Evolutionary conservation across 2,329 filamentous ascomycete genomes (phyloP).

Genomic region (Eutypella sp.): DNA sequence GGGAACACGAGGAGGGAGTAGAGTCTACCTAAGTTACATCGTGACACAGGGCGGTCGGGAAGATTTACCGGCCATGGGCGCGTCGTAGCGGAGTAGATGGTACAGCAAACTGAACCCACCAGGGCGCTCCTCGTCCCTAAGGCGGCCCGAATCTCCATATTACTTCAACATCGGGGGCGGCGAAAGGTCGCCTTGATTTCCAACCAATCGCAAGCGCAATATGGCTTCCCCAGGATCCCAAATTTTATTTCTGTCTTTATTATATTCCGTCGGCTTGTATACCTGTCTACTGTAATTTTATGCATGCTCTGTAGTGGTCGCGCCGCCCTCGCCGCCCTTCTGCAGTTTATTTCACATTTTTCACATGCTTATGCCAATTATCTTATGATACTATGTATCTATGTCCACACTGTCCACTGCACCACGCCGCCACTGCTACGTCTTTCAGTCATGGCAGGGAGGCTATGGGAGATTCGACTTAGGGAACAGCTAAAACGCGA

Average conservation of each 20-base stretch:
- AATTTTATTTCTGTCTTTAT: constrained; percentile 5
- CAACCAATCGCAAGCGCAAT: constrained; percentile 17
- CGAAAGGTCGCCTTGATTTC: constrained; percentile 9
- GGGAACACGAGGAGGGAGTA: constrained; percentile 2
- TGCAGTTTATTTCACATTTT: no score
- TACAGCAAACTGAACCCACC: constrained; percentile 7
- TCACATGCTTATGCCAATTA: no score
- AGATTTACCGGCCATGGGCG: constrained; percentile 18
- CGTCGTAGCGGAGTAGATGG: constrained; percentile 3
- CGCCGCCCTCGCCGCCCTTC: no score
- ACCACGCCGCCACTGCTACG: no score
- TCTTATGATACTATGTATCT: no score
- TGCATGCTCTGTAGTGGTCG: no score
- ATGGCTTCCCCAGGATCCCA: constrained; percentile 16
- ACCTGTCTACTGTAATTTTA: no score
- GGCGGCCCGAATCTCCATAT: constrained; percentile 31
- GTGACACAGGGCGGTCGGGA: constrained; percentile 18
- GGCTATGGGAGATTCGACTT: no score
- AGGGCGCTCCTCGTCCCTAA: constrained; percentile 1
- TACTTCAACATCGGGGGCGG: constrained; percentile 17
- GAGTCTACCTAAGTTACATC: constrained; percentile 16
- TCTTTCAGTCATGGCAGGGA: no score
- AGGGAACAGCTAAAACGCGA: no score
- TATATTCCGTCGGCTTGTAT: no score
- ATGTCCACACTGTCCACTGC: no score